Evolutionary conservation across 805 yeast species (phyloP), one percentile per base, ranked within the genome.

Genomic region (Candida palmyrensis): DNA sequence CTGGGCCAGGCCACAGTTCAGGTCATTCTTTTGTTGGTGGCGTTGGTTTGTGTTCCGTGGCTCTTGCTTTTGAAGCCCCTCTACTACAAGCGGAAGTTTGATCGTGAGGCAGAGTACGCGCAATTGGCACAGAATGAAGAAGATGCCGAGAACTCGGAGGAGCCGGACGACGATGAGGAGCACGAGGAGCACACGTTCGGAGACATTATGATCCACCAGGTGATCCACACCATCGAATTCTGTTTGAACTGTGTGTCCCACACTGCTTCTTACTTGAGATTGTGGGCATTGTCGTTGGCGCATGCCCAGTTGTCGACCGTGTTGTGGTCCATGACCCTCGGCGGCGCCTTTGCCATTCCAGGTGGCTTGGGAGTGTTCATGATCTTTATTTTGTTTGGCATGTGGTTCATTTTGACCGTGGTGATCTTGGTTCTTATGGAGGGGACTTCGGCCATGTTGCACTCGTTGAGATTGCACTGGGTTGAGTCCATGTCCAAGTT

Each of bases 361-460:
- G 92, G 90, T 3, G 42, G 62, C 6, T 47, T 69, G 4, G 95
- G 96, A 9, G 82, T 87, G 1, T 42, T 80, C 18, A 77, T 76
- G 71, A 78, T 86, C 2, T 92, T 89, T 24, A 51, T 82, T 16
- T 62, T 92, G 53, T 92, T 92, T 57, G 95, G 82, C 15, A 78
- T 92, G 82, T 92, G 99, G 99, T 88, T 92, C 57, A 76, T 76
- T 3, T 68, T 92, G 41, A 90, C 98, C 0, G 90, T 89, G 17
- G 82, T 86, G 50, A 87, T 92, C 47, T 71, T 92, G 51, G 97
- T 92, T 10, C 67, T 84, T 33, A 92, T 92, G 99, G 99, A 92
- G 62, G 99, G 98, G 38, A 92, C 99, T 0, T 87, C 97, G 17
- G 98, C 98, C 22, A 92, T 92, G 98, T 74, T 92, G 53, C 99